phyloP scores from a whole-genome alignment of 225 moss, liverwort and hornwort species.

The Sphagnum tenellum region DNA sequence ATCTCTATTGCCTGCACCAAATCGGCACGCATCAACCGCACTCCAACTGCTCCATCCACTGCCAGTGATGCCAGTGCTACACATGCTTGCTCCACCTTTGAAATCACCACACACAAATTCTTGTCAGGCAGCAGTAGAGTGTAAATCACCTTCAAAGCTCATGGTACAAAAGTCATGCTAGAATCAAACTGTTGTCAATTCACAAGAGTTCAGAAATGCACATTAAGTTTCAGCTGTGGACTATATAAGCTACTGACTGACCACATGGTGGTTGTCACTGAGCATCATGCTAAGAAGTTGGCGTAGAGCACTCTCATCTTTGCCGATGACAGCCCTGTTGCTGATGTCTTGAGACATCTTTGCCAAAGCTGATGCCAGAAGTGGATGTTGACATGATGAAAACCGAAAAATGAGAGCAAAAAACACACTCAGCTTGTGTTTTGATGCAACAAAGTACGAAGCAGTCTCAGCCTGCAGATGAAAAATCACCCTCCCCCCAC shows the following conservation, averaged over 20 bases:
- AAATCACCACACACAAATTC: background rate
- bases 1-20: slow-evolving; percentile 97
- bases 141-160: slow-evolving; percentile 1
- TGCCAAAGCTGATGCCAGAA: slow-evolving; percentile 92
- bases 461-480: slow-evolving; percentile 66
- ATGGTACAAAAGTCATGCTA: background rate
- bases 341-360: slow-evolving; percentile 96
- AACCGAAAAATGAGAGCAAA: slow-evolving; percentile 99
- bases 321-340: slow-evolving; percentile 95
- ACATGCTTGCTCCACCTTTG: slow-evolving; percentile 97
- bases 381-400: slow-evolving; percentile 96
- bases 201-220: too few relatives aligned
- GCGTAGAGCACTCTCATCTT: slow-evolving; percentile 96
- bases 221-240: too few relatives aligned
- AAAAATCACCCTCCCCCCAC: slow-evolving; percentile 12
- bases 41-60: slow-evolving; percentile 91
- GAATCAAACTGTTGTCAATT: too few relatives aligned
- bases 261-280: slow-evolving; percentile 96
- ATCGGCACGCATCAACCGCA: slow-evolving; percentile 99
- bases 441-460: slow-evolving; percentile 94
- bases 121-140: slow-evolving; percentile 3
- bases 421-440: slow-evolving; percentile 96
- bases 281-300: slow-evolving; percentile 99
- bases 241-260: slow-evolving; percentile 15
- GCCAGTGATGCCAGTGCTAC: slow-evolving; percentile 94